A percentile compares a stretch with the other conserved stretches of the same genome.
Conservation (phyloP, 768 basidiomycete genomes). For the Boletus subcaerulescens region DNA sequence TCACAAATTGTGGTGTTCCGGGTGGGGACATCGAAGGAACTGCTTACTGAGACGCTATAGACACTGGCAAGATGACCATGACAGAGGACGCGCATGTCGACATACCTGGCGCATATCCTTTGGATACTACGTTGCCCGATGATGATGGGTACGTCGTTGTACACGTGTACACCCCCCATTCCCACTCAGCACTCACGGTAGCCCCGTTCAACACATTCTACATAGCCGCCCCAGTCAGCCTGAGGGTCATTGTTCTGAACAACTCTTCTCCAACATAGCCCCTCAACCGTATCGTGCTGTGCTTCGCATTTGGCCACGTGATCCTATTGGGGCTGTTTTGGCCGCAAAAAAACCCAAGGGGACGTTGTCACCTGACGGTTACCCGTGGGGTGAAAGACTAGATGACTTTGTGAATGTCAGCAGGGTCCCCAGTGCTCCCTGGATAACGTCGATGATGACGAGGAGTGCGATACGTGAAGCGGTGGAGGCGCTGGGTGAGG, state of each 20-base stretch:
- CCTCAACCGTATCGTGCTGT: slow-evolving; percentile 11
- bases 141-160: too few relatives aligned
- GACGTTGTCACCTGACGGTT: slow-evolving; percentile 18
- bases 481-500: slow-evolving; percentile 17
- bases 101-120: too few relatives aligned
- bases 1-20: too few relatives aligned
- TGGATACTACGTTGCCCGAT: too few relatives aligned
- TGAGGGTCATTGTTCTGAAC: slow-evolving; percentile 5
- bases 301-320: slow-evolving; percentile 27
- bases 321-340: slow-evolving; percentile 14
- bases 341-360: neutral
- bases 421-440: neutral
- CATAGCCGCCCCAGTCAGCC: neutral
- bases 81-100: too few relatives aligned
- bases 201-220: too few relatives aligned
- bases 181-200: too few relatives aligned
- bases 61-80: too few relatives aligned
- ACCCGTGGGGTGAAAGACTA: slow-evolving; percentile 27
- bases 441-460: slow-evolving; percentile 1
- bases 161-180: too few relatives aligned
- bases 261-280: slow-evolving; percentile 1
- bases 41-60: too few relatives aligned
- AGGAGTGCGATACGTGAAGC: slow-evolving; percentile 19
- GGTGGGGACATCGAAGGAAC: too few relatives aligned
- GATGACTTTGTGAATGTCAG: slow-evolving; percentile 23